Base-by-base conservation (phyloP, 257 asterid species). In the Scutellaria galericulata region DNA sequence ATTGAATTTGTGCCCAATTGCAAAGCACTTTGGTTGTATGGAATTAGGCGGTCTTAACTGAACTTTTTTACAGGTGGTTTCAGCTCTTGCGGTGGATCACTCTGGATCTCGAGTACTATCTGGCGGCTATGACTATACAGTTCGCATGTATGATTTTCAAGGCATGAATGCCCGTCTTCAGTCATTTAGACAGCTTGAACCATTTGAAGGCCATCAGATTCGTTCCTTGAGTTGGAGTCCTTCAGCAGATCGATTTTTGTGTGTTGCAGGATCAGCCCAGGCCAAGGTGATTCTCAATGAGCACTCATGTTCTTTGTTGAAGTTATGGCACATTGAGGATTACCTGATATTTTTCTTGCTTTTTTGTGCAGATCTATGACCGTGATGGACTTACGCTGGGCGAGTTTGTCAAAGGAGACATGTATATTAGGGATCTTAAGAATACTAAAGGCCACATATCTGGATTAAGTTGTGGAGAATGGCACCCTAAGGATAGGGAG, bases 191-290 rank as follows among this genome's bases (percentile, higher is more conserved):
- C 93, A 94, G 85, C 79, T 94, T 8, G 99, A 94, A 79, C 99
- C 99, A 60, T 91, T 61, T 81, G 99, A 94, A 88, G 99, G 98
- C 58, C 98, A 94, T 82, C 99, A 91, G 91, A 78, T 94, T 76
- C 99, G 98, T 66, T 82, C 89, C 81, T 83, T 94, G 87, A 91
- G 99, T 82, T 94, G 99, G 99, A 94, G 99, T 80, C 99, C 99
- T 44, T 85, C 97, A 8, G 67, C 98, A 3, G 99, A 90, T 81
- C 87, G 89, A 6, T 94, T 94, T 85, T 83, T 94, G 80, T 94
- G 99, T 68, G 96, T 94, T 65, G 91, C 97, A 70, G 99, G 99
- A 67, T 94, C 99, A 64, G 99, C 98, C 73, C 99, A 94, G 83
- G 96, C 97, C 75, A 94, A 94, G 96, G 99, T 91, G 61, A 76